Conservation (phyloP, 768 basidiomycete genomes). For the Calocybe indica region DNA sequence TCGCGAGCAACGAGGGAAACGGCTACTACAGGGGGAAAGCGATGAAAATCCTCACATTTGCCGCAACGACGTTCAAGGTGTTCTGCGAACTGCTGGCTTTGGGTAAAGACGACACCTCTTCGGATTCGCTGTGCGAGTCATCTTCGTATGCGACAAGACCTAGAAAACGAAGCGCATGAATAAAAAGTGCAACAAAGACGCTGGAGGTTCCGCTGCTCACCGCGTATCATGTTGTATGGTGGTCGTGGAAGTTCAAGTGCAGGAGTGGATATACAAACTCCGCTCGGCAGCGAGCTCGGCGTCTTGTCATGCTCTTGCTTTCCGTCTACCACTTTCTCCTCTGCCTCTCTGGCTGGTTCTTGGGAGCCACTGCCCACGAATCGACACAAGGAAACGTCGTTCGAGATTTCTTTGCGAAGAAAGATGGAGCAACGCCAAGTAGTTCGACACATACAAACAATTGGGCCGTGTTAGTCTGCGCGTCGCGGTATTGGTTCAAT, state of each 20-base stretch:
- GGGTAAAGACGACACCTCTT: constrained; percentile 31
- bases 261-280: constrained; percentile 8
- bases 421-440: constrained; percentile 20
- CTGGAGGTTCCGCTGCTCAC: constrained; percentile 14
- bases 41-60: constrained; percentile 60
- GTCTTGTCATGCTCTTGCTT: constrained; percentile 21
- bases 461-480: constrained; percentile 95
- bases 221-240: constrained; percentile 5
- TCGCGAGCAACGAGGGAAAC: constrained; percentile 67
- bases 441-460: constrained; percentile 81
- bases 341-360: constrained; percentile 29
- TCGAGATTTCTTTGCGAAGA: constrained; percentile 39
- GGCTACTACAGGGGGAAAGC: constrained; percentile 22
- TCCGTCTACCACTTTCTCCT: constrained; percentile 23
- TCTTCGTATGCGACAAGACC: constrained; percentile 62
- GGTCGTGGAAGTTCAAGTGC: constrained; percentile 5
- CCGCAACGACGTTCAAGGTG: constrained; percentile 9
- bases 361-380: constrained; percentile 18
- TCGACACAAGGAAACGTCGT: constrained; percentile 30
- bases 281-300: constrained; percentile 11
- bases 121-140: constrained; percentile 56
- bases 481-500: constrained; percentile 98
- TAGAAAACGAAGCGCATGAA: constrained; percentile 13
- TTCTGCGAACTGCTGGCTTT: constrained; percentile 15
- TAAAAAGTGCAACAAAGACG: constrained; percentile 9